Evolutionary conservation across 192 early-diverging fungal genomes (phyloP).

Genomic region (Obelidium mucronatum): DNA sequence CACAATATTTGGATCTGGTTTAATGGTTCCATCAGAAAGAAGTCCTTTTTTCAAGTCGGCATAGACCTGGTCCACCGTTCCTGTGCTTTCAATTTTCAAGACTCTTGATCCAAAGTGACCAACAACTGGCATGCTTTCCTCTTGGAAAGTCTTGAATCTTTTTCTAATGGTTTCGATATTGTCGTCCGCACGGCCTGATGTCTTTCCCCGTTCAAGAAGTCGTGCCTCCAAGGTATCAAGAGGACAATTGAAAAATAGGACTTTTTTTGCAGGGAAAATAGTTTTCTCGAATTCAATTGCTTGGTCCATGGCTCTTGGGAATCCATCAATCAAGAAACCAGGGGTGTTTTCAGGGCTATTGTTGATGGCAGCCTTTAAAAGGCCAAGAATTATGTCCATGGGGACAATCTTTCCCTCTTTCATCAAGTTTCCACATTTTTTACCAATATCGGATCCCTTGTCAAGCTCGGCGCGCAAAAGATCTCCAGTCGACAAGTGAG

Average conservation of each 20-base stretch:
- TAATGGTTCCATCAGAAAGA: slow-evolving; percentile 32
- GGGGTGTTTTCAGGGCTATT: slow-evolving; percentile 52
- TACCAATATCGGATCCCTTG: slow-evolving; percentile 61
- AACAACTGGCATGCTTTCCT: slow-evolving; percentile 57
- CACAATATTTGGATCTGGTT: slow-evolving; percentile 43
- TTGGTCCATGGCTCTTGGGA: slow-evolving; percentile 68
- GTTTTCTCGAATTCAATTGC: slow-evolving; percentile 58
- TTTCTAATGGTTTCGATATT: slow-evolving; percentile 65
- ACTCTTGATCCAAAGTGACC: slow-evolving; percentile 50
- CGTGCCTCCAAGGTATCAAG: slow-evolving; percentile 53
- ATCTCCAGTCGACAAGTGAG: slow-evolving; percentile 96
- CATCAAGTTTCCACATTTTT: slow-evolving; percentile 86
- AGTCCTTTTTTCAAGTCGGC: neutral
- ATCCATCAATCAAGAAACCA: slow-evolving; percentile 70
- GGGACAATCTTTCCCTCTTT: slow-evolving; percentile 96
- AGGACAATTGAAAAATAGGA: slow-evolving; percentile 58
- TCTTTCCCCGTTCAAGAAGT: slow-evolving; percentile 64
- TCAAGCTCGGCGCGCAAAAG: slow-evolving; percentile 88
- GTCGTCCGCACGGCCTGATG: slow-evolving; percentile 61
- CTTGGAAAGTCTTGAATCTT: slow-evolving; percentile 60
- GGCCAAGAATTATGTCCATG: slow-evolving; percentile 81
- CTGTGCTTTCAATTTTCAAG: slow-evolving; percentile 32
- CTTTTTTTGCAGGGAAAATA: slow-evolving; percentile 43
- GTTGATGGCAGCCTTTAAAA: slow-evolving; percentile 84
- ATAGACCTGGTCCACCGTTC: slow-evolving; percentile 23